phyloP scores from a whole-genome alignment of 495 filamentous ascomycete genomes.

The Amorphotheca resinae region DNA sequence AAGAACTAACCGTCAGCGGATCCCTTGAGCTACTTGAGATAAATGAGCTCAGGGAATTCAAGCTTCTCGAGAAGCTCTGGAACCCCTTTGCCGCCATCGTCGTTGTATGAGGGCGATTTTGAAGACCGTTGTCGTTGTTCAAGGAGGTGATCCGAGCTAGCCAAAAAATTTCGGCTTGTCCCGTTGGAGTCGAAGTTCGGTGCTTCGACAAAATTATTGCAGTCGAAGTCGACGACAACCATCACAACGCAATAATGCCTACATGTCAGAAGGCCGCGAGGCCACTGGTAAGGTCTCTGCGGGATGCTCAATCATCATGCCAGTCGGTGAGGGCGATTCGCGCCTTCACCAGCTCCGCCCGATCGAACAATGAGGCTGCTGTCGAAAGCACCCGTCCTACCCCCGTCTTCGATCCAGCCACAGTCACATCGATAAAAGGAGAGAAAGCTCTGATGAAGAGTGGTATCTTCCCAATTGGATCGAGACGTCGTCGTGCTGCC shows the following conservation, averaged over 20 bases:
- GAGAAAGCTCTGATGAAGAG: slow-evolving; percentile 46
- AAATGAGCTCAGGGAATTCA: slow-evolving; percentile 20
- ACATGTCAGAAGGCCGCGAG: slow-evolving; percentile 55
- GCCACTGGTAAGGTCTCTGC: slow-evolving; percentile 52
- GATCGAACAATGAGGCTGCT: slow-evolving; percentile 29
- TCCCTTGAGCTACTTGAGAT: slow-evolving; percentile 15
- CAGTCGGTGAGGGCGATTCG: slow-evolving; percentile 28
- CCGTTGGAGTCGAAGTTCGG: slow-evolving; percentile 4
- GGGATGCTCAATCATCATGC: slow-evolving; percentile 29
- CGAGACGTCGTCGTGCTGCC: slow-evolving; percentile 70
- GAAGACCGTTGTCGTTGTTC: slow-evolving; percentile 3
- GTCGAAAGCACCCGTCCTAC: slow-evolving; percentile 22
- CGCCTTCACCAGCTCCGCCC: slow-evolving; percentile 32
- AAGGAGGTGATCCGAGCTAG: slow-evolving; percentile 6
- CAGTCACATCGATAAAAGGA: slow-evolving; percentile 32
- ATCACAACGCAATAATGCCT: slow-evolving; percentile 40
- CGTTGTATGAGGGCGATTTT: slow-evolving; percentile 5
- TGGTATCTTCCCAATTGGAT: slow-evolving; percentile 56
- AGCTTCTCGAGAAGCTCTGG: slow-evolving; percentile 28
- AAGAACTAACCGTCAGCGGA: slow-evolving; percentile 30
- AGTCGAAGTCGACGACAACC: slow-evolving; percentile 14
- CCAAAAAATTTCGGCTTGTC: slow-evolving; percentile 17
- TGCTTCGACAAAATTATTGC: not conserved
- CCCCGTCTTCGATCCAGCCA: slow-evolving; percentile 22
- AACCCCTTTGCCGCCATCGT: slow-evolving; percentile 24